Base-by-base conservation (phyloP, 257 asterid species). In the Gentiana straminea region DNA sequence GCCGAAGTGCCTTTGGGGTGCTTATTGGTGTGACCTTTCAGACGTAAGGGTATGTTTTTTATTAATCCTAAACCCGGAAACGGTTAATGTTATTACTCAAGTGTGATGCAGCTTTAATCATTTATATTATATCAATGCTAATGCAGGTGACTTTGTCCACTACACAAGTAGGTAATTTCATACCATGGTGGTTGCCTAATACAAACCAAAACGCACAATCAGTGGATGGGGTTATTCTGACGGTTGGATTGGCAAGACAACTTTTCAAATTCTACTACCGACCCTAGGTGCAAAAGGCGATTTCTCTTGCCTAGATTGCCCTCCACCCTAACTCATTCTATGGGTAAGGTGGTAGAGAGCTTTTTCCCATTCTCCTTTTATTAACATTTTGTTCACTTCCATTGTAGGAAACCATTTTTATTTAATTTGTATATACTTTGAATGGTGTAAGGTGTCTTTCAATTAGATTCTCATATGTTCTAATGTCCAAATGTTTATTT, bases 181-280 rank as follows among this genome's bases (percentile, higher is more conserved):
- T 90, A 62, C 98, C 98, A 2, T 90, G 98, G 98, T 86, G 96
- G 79, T 73, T 90, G 71, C 95, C 98, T 3, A 41, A 41, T 3
- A 90, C 98, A 41, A 15, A 96, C 98, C 49, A 79, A 86, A 82
- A 79, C 96, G 83, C 98, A 90, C 84, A 90, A 90, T 70, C 98
- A 90, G 71, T 90, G 98, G 98, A 90, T 86, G 80, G 98, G 98
- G 12, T 81, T 90, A 46, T 90, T 82, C 66, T 94, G 98, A 41
- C 82, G 96, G 77, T 73, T 90, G 70, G 94, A 90, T 57, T 90
- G 98, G 98, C 96, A 90, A 60, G 95, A 96, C 50, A 90, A 90
- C 64, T 90, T 90, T 51, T 95, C 98, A 2, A 86, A 92, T 49
- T 86, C 95, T 15, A 76, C 84, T 41, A 86, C 98, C 12, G 98